Evolutionary conservation across 257 asterid genomes (phyloP).

Genomic region (Scutellaria minor): DNA sequence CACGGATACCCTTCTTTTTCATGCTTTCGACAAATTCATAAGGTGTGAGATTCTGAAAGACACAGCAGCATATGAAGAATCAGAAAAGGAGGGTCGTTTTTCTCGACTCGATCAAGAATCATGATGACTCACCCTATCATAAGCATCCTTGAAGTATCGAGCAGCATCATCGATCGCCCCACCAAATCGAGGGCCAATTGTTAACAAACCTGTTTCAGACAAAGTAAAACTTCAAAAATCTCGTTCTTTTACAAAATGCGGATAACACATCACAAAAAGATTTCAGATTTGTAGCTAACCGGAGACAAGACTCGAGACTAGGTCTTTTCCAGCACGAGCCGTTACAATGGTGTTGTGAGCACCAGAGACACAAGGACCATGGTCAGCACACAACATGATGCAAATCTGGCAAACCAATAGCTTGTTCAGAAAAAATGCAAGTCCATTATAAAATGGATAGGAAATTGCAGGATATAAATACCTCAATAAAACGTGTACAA

Average conservation of each 20-base stretch:
- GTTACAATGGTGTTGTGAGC: slow-evolving; percentile 98
- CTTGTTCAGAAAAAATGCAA: slow-evolving; percentile 21
- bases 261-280: background rate
- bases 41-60: slow-evolving; percentile 76
- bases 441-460: slow-evolving; percentile 7
- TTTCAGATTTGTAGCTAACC: slow-evolving; percentile 49
- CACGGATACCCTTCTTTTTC: slow-evolving; percentile 99
- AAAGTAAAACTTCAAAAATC: background rate
- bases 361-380: slow-evolving; percentile 99
- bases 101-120: slow-evolving; percentile 23
- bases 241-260: background rate
- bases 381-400: slow-evolving; percentile 97
- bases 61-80: background rate
- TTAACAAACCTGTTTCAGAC: slow-evolving; percentile 70
- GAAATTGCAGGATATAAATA: background rate
- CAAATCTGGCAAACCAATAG: slow-evolving; percentile 65
- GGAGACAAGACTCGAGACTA: slow-evolving; percentile 94
- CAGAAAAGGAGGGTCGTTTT: background rate
- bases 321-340: slow-evolving; percentile 97
- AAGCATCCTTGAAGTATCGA: slow-evolving; percentile 96
- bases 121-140: slow-evolving; percentile 59
- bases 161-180: slow-evolving; percentile 99
- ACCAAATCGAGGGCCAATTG: slow-evolving; percentile 99
- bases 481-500: slow-evolving; percentile 95
- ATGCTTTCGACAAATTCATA: slow-evolving; percentile 95